Percentiles rank a stretch among this genome's conserved stretches.
Conservation (phyloP, 2,329 filamentous ascomycete species). For the Sclerotinia subarctica region DNA sequence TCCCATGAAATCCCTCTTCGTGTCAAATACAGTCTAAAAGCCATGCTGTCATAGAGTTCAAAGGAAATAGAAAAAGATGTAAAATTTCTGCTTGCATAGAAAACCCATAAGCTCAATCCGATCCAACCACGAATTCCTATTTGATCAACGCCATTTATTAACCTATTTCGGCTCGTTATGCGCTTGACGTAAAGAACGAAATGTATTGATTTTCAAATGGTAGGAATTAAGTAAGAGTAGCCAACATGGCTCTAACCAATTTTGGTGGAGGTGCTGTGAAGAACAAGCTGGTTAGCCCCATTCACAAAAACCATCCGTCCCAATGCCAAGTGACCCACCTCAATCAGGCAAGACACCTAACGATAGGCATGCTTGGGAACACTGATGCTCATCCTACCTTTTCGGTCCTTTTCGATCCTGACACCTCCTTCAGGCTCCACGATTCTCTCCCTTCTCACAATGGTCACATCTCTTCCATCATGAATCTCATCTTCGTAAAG, state of each 20-base stretch:
- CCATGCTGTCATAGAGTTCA: background rate
- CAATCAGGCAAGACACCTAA: constrained; percentile 34
- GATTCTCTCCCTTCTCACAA: constrained; percentile 51
- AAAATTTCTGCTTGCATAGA: background rate
- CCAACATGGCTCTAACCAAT: constrained; percentile 67
- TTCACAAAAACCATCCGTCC: constrained; percentile 23
- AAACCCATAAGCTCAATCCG: background rate
- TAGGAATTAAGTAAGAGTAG: constrained; percentile 57
- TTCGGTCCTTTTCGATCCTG: constrained; percentile 82
- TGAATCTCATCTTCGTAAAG: constrained; percentile 53
- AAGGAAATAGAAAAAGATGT: background rate
- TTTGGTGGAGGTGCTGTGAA: constrained; percentile 59
- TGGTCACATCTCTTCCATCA: constrained; percentile 47
- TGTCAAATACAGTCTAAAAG: constrained; percentile 16
- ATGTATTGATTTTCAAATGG: background rate
- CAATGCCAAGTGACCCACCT: constrained; percentile 30
- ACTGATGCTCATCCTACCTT: constrained; percentile 92
- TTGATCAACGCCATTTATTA: constrained; percentile 9
- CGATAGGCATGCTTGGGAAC: constrained; percentile 64
- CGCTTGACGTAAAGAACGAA: background rate
- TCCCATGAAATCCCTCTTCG: constrained; percentile 8
- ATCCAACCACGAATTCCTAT: background rate
- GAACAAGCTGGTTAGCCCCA: constrained; percentile 28
- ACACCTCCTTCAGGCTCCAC: constrained; percentile 57
- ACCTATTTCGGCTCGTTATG: background rate